Evolutionary conservation across 2,329 filamentous ascomycete genomes (phyloP), one percentile per base, ranked within the genome.

Genomic region (Cryphonectria parasitica): DNA sequence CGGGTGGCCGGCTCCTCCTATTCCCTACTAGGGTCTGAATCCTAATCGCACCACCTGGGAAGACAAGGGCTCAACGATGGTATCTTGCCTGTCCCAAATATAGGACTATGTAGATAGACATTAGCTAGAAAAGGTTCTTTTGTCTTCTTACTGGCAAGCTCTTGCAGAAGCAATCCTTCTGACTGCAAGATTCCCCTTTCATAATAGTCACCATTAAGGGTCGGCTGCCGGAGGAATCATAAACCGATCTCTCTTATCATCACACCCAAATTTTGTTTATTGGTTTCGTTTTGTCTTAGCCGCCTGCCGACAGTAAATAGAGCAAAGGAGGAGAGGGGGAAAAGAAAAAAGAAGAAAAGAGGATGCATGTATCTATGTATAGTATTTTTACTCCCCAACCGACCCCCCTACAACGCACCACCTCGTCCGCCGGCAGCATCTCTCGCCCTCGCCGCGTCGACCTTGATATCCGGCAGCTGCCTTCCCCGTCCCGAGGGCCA

Each of bases 401-500:
- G 22, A 28, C 41, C 70, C 65, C 25, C 71, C 61, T 74, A 75
- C 66, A 70, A 69, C 56, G 72, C 73, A 28, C 74, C 75, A 68
- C 75, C 74, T 71, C 78, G 78, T 65, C 78, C 75, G 68, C 78
- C 76, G 28, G 74, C 75, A 43, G 71, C 70, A 25, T 68, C 66
- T 63, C 70, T 69, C 15, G 71, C 71, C 5, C 62, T 60, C 19
- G 71, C 43, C n/a, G 79, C 76, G 39, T 79, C 77, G 1, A 76
- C 74, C 63, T 74, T 74, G 54, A 81, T 76, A 64, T 76, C 75
- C 2, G 80, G 80, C 69, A 81, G 66, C 64, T 73, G 74, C 56
- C 79, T 72, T 25, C 79, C 79, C 66, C 76, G 76, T 31, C 74
- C 77, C 0, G 76, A 75, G 1, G 87, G 87, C 65, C 77, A 75